Evolutionary conservation across 345 rosid species (phyloP).

Genomic region (Eutrema yunnanense): DNA sequence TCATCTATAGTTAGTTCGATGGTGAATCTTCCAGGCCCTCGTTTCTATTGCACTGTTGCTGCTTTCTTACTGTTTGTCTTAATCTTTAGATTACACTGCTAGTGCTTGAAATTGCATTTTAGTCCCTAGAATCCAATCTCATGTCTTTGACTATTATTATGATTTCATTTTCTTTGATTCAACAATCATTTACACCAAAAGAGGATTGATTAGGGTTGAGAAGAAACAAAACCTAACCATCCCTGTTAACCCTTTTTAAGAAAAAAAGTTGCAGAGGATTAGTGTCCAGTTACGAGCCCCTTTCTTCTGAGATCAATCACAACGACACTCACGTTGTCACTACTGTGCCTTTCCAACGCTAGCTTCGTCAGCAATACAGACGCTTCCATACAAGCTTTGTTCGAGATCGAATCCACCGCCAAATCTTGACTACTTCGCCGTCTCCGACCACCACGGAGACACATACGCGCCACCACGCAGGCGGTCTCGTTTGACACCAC

Average conservation of each 20-base stretch:
- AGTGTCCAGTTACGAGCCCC: conserved; percentile 11
- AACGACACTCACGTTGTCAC: conserved; percentile 81
- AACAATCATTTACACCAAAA: not conserved
- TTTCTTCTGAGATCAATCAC: conserved; percentile 70
- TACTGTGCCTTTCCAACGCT: conserved; percentile 69
- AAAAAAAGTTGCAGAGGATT: not conserved
- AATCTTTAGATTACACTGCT: not conserved
- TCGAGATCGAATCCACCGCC: not conserved
- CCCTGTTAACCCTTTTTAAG: not conserved
- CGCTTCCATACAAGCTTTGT: conserved; percentile 72
- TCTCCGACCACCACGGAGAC: conserved; percentile 35
- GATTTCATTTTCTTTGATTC: not conserved
- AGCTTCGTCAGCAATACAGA: conserved; percentile 70
- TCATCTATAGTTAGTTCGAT: not conserved
- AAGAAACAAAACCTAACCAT: not conserved
- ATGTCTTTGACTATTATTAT: not conserved
- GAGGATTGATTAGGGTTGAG: not conserved
- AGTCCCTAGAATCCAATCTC: not conserved
- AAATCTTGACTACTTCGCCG: not conserved
- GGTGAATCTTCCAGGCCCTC: not conserved
- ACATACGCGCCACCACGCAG: conserved; percentile 65
- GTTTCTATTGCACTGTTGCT: not conserved
- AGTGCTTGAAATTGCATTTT: not conserved
- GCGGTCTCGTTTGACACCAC: conserved; percentile 84
- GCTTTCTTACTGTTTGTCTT: not conserved